Conservation (phyloP, 805 yeast genomes). For the Ogataea pilisensis region DNA sequence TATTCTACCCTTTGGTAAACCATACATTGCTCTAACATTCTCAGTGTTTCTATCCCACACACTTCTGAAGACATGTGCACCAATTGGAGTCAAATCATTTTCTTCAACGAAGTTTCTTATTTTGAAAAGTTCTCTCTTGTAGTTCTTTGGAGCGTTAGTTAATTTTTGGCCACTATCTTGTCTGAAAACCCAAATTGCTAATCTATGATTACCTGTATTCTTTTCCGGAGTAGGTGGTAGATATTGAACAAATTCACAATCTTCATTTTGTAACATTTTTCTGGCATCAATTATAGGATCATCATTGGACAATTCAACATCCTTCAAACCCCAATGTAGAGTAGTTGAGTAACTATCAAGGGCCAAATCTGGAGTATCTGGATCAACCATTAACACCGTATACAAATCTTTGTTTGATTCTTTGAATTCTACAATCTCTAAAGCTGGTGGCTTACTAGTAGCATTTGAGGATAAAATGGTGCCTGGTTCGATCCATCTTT, state of each 20-base stretch:
- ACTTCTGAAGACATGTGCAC: constrained; percentile 91
- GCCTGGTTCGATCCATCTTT: constrained; percentile 79
- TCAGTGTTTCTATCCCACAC: constrained; percentile 73
- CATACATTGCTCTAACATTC: constrained; percentile 64
- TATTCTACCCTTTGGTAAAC: constrained; percentile 71
- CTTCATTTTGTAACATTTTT: constrained; percentile 33
- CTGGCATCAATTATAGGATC: constrained; percentile 52
- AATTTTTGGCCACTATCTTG: constrained; percentile 40
- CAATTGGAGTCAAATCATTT: constrained; percentile 66
- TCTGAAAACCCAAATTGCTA: constrained; percentile 86
- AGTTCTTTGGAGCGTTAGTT: constrained; percentile 17
- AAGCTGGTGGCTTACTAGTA: constrained; percentile 71
- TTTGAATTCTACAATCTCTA: constrained; percentile 71
- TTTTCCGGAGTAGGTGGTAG: constrained; percentile 86
- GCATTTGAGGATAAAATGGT: constrained; percentile 65
- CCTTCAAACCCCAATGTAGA: constrained; percentile 72
- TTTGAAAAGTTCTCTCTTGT: constrained; percentile 52
- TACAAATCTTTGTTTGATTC: constrained; percentile 51
- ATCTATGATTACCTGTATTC: constrained; percentile 78
- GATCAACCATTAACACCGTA: constrained; percentile 80
- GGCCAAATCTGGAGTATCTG: constrained; percentile 80
- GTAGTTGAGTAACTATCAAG: constrained; percentile 67
- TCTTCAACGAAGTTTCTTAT: constrained; percentile 62
- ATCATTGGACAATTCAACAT: constrained; percentile 56
- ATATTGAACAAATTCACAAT: constrained; percentile 52